Evolutionary conservation across 257 asterid species (phyloP).

Genomic region (Linderniella brevidens): DNA sequence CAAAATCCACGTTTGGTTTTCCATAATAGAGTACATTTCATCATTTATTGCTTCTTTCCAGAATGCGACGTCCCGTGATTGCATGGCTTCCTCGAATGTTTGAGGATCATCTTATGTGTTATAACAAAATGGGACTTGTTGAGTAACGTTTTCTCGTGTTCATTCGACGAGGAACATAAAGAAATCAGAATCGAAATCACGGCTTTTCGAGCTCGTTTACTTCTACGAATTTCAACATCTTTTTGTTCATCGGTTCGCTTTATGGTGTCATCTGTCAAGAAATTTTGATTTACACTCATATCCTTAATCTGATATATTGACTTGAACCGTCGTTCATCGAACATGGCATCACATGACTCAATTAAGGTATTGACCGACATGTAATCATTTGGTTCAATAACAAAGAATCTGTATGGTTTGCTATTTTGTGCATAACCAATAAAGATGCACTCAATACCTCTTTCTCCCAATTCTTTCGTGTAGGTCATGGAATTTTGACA

Average conservation of each 20-base stretch:
- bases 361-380: not conserved
- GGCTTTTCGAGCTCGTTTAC: too few relatives aligned
- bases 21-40: not conserved
- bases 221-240: too few relatives aligned
- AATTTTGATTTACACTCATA: too few relatives aligned
- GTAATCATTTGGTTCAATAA: not conserved
- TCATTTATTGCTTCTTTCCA: not conserved
- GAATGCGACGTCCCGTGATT: not conserved
- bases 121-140: not conserved
- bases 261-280: too few relatives aligned
- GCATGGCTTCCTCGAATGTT: not conserved
- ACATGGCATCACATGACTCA: conserved; percentile 1
- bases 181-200: too few relatives aligned
- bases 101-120: not conserved
- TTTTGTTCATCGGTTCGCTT: too few relatives aligned
- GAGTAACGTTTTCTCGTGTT: not conserved
- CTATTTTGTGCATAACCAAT: not conserved
- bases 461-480: not conserved
- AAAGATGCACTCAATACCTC: not conserved
- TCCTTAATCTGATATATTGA: too few relatives aligned
- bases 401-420: not conserved
- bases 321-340: too few relatives aligned
- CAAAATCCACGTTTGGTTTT: not conserved
- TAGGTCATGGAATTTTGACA: not conserved
- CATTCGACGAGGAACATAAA: not conserved